These are phyloP conservation scores for Jackrogersella multiformis DNA, from an alignment of 495 filamentous ascomycete genomes.

Conservation along the genomic window DNA sequence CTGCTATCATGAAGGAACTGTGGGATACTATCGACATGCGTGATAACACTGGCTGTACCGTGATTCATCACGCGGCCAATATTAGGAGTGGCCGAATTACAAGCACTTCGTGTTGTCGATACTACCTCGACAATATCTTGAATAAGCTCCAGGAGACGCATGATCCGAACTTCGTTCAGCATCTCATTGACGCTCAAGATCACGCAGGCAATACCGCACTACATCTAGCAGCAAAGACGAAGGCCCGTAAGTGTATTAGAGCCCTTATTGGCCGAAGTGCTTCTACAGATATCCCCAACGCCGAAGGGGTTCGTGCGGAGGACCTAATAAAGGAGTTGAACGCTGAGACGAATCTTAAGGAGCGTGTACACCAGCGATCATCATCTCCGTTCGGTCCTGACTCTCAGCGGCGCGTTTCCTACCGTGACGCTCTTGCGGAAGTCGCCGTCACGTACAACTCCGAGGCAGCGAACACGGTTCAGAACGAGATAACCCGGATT, in stretches of 20 bases:
- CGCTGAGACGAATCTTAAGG: slow-evolving; percentile 54
- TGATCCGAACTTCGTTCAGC: slow-evolving; percentile 72
- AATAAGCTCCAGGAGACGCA: slow-evolving; percentile 78
- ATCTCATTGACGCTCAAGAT: slow-evolving; percentile 77
- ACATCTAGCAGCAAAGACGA: slow-evolving; percentile 83
- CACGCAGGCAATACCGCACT: slow-evolving; percentile 86
- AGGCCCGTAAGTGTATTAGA: slow-evolving; percentile 76
- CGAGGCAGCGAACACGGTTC: slow-evolving; percentile 68
- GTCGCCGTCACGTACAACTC: slow-evolving; percentile 55
- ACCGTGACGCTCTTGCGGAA: slow-evolving; percentile 53
- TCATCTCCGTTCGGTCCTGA: slow-evolving; percentile 71
- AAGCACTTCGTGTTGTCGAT: slow-evolving; percentile 83
- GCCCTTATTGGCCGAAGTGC: slow-evolving; percentile 76
- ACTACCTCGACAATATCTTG: slow-evolving; percentile 91
- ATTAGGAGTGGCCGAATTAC: slow-evolving; percentile 76
- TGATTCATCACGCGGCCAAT: slow-evolving; percentile 91
- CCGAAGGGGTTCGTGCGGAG: slow-evolving; percentile 78
- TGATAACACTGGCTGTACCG: slow-evolving; percentile 81
- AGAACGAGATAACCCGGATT: slow-evolving; percentile 63
- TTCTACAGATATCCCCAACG: slow-evolving; percentile 79
- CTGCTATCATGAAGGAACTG: slow-evolving; percentile 79
- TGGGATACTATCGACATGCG: slow-evolving; percentile 75
- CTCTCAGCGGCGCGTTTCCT: slow-evolving; percentile 53
- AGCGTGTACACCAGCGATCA: slow-evolving; percentile 61
- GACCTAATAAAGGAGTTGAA: slow-evolving; percentile 73